Base-by-base conservation (phyloP, 1,284 basidiomycete species). In the Leucoagaricus sp. region DNA sequence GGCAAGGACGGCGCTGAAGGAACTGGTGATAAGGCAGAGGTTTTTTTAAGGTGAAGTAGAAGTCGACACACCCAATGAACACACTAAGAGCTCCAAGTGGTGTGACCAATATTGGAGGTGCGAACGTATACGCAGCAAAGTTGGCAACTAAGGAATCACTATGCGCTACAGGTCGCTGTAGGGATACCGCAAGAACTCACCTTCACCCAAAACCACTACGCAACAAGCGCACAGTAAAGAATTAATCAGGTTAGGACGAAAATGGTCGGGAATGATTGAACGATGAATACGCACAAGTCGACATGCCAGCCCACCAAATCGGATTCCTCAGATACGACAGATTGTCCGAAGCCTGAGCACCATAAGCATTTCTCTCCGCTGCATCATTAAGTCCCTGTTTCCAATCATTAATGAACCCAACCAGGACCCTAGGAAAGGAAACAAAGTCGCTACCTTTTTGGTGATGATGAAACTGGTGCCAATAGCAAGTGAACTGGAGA, bases 301-400 rank as follows among this genome's bases (percentile, higher is more conserved):
- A 80, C 81, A 98, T 97, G 46, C 96, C 96, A 3, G 91, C 91
- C 97, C 96, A 99, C 96, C 97, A 99, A 65, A 97, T 90, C 29
- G 94, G 93, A 77, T 94, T 99, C 64, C 82, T 85, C 50, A 99
- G 79, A 73, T 99, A 99, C 17, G 90, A 74, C 63, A 89, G 78
- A 68, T 90, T 88, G 54, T 94, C 93, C 1, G 91, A 91, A 56
- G 88, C 83, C 48, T 71, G 69, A 45, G 68, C 61, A 23, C 74
- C 75, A 63, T 85, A 86, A 49, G 75, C 75, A 56, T 72, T 79
- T 53, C 79, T 76, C 62, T 80, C 75, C 8, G 84, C 84, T 49
- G 93, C 89, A 67, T 93, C 91, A 63, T 89, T 94, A 36, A 95
- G 75, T 42, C 92, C 93, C 93, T 94, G 62, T 17, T 64, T 55